These are phyloP conservation scores for Pichia sp. DNA, from an alignment of 1,139 yeast species.

Conservation along the genomic window DNA sequence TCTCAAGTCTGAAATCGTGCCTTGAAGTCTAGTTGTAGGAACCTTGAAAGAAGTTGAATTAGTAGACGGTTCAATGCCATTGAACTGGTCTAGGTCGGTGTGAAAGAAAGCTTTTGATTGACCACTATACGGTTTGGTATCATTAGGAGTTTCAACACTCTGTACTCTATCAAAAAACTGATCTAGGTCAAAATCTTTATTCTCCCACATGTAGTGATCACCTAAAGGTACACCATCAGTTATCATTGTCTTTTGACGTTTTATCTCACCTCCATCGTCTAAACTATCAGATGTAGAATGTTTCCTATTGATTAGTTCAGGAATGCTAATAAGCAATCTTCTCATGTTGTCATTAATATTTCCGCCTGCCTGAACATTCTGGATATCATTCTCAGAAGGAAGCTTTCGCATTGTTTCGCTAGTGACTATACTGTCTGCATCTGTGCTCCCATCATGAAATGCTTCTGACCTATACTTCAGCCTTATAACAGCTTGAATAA, in stretches of 20 bases:
- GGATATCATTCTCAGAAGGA: slow-evolving; percentile 28
- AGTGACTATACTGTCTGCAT: too few relatives aligned
- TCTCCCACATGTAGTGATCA: not conserved
- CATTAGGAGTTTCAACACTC: slow-evolving; percentile 18
- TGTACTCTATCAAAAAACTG: slow-evolving; percentile 37
- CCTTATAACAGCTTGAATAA: slow-evolving; percentile 65
- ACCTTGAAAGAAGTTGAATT: too few relatives aligned
- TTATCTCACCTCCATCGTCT: not conserved
- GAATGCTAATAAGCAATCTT: slow-evolving; percentile 33
- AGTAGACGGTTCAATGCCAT: too few relatives aligned
- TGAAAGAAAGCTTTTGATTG: too few relatives aligned
- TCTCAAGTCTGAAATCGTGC: too few relatives aligned
- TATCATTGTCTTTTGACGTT: not conserved
- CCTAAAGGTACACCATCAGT: not conserved
- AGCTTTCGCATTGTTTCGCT: slow-evolving; percentile 17
- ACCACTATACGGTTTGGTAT: too few relatives aligned
- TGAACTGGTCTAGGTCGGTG: too few relatives aligned
- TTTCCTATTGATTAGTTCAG: slow-evolving; percentile 16
- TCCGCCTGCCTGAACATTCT: slow-evolving; percentile 30
- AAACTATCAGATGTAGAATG: slow-evolving; percentile 4
- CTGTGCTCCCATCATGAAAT: too few relatives aligned
- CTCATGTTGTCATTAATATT: slow-evolving; percentile 37
- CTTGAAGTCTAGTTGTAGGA: too few relatives aligned
- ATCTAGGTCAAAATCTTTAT: slow-evolving; percentile 32
- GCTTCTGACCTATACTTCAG: slow-evolving; percentile 44